Evolutionary conservation across 106 monocot genomes (phyloP).

Genomic region (Dioscorea alata): DNA sequence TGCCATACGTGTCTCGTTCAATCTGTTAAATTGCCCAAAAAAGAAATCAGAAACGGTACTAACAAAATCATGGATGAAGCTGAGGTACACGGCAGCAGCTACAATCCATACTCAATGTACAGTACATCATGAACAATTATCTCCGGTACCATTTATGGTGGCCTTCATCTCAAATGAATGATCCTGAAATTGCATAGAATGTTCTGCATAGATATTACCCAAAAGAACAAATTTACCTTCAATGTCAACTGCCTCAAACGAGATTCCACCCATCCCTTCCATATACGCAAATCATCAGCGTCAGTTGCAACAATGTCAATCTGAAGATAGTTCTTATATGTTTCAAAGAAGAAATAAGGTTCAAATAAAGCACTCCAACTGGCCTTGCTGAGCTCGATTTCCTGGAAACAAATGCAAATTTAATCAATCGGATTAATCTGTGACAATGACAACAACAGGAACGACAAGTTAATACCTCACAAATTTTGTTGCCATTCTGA

Average conservation of each 20-base stretch:
- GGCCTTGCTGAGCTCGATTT: slow-evolving; percentile 77
- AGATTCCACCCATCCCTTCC: slow-evolving; percentile 99
- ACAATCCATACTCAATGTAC: too few species aligned
- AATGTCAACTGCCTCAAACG: slow-evolving; percentile 86
- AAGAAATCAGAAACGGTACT: too few species aligned
- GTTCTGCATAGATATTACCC: too few species aligned
- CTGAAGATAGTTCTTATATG: slow-evolving; percentile 91
- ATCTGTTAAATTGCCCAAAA: slow-evolving; percentile 43
- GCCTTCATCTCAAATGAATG: too few species aligned
- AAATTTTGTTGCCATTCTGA: slow-evolving; percentile 67
- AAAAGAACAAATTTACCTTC: slow-evolving; percentile 40
- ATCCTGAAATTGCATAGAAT: too few species aligned
- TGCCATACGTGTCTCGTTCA: slow-evolving; percentile 84
- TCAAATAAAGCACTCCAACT: slow-evolving; percentile 74
- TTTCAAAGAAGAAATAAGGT: slow-evolving; percentile 81
- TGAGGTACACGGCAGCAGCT: too few species aligned
- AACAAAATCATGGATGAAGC: too few species aligned
- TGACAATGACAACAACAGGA: background rate
- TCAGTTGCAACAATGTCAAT: slow-evolving; percentile 84
- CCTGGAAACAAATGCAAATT: slow-evolving; percentile 25
- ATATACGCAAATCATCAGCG: slow-evolving; percentile 74
- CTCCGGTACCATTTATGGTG: too few species aligned
- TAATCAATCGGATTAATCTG: background rate
- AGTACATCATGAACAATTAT: too few species aligned
- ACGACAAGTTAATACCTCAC: slow-evolving; percentile 46